Percentiles rank a stretch among this genome's conserved stretches.
phyloP scores from a whole-genome alignment of 495 filamentous ascomycete genomes.

The Hypoxylon trugodes region DNA sequence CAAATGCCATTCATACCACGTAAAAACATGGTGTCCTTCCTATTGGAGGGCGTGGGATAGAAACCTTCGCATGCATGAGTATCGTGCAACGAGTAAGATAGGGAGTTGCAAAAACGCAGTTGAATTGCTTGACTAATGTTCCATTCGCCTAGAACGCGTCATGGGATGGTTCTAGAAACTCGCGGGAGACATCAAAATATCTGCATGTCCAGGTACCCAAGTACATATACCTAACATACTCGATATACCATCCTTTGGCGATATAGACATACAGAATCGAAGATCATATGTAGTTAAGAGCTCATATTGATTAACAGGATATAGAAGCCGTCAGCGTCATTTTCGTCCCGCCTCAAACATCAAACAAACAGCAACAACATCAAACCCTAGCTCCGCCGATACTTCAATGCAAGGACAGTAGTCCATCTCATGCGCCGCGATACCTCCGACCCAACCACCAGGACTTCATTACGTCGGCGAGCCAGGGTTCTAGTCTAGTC shows the following conservation, averaged over 20 bases:
- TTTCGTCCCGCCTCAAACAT: too few relatives aligned
- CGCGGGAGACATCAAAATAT: too few relatives aligned
- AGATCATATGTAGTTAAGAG: slow-evolving; percentile 2
- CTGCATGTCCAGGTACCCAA: too few relatives aligned
- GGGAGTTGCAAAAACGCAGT: background rate
- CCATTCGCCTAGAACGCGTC: background rate
- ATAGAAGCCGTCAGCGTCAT: too few relatives aligned
- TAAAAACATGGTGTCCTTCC: slow-evolving; percentile 10
- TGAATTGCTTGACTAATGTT: too few relatives aligned
- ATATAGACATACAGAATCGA: background rate
- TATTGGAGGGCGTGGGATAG: background rate
- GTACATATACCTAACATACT: background rate
- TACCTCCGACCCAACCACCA: too few relatives aligned
- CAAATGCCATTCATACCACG: background rate
- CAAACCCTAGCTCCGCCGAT: too few relatives aligned
- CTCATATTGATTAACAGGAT: background rate
- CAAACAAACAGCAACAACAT: too few relatives aligned
- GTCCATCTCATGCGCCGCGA: too few relatives aligned
- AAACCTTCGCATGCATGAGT: background rate
- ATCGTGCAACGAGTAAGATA: background rate
- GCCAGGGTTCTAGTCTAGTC: too few relatives aligned
- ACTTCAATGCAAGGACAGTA: too few relatives aligned
- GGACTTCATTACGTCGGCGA: too few relatives aligned
- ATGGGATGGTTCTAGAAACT: background rate
- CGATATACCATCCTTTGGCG: background rate